Base-by-base conservation (phyloP, 2,329 filamentous ascomycete species). In the Xylariaceae sp. region DNA sequence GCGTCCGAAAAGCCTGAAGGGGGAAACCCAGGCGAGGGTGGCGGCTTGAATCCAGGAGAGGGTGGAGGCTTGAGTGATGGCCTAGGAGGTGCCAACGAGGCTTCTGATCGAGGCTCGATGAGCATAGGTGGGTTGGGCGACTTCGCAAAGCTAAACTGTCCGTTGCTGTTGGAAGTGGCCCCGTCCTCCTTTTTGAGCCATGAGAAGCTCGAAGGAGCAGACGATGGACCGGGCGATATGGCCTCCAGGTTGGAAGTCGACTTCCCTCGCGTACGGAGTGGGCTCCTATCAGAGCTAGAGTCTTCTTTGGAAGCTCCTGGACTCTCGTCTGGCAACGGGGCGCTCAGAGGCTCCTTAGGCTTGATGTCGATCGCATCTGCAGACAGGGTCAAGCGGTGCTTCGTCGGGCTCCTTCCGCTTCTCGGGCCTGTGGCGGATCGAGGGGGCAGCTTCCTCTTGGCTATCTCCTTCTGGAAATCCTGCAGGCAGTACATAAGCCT, bases 401-500 rank as follows among this genome's bases (percentile, higher is more conserved):
- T 77, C 0, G 70, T 70, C 6, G 74, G 68, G 39, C 72, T 77
- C 39, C 72, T 63, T 29, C 69, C 72, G 14, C 59, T 60, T 22
- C 66, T 64, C 17, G 60, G 65, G 57, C 68, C 61, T 50, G 71
- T 54, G 45, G 72, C 58, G 41, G 70, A 64, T 18, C 57, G 60
- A 12, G 63, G 57, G 2, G 60, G 49, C 4, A 59, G 40, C 43
- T 62, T 70, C 55, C 65, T 74, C 50, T 67, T 70, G 2, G 68
- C 59, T 3, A 80, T 56, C 31, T 79, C 67, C 50, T 80, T 80
- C 46, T 80, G 77, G 53, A 89, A 90, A 51, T 90, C 84, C 55
- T 89, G 84, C 30, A 93, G 64, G 46, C 86, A 88, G 68, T 92
- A 92, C 70, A 93, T 88, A 45, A 93, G 68, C 46, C 85, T 85